Evolutionary conservation across 2,329 filamentous ascomycete species (phyloP).

Genomic region (Diplodia mutila): DNA sequence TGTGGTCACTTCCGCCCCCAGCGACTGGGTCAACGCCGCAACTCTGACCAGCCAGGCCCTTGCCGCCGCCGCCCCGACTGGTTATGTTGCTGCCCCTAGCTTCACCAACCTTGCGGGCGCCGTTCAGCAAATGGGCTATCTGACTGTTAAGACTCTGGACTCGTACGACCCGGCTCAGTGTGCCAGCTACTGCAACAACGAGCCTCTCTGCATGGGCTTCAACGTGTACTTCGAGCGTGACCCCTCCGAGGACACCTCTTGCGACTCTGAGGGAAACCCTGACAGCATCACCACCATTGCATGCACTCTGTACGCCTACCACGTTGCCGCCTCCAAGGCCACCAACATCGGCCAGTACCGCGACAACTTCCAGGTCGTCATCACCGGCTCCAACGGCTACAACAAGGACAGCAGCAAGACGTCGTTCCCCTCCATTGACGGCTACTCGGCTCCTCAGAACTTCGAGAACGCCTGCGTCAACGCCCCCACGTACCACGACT

Average conservation of each 20-base stretch:
- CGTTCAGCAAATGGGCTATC: constrained; percentile 29
- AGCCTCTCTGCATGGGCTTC: constrained; percentile 30
- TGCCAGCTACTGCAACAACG: constrained; percentile 26
- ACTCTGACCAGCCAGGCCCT: background rate
- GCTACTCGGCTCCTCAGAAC: constrained; percentile 6
- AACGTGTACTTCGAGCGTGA: constrained; percentile 33
- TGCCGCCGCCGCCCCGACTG: constrained; percentile 17
- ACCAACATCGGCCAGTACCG: constrained; percentile 35
- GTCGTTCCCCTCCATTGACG: constrained; percentile 11
- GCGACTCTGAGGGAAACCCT: background rate
- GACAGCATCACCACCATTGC: constrained; percentile 34
- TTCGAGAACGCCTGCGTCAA: constrained; percentile 11
- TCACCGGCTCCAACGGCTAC: constrained; percentile 33
- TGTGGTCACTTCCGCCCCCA: constrained; percentile 2
- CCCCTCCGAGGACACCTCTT: constrained; percentile 22
- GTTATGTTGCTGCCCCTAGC: constrained; percentile 22
- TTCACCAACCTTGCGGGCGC: constrained; percentile 25
- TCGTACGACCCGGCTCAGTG: constrained; percentile 28
- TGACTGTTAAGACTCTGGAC: constrained; percentile 21
- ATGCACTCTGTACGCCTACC: constrained; percentile 37
- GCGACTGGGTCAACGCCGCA: constrained; percentile 4
- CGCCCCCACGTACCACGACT: background rate
- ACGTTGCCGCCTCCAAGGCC: constrained; percentile 32
- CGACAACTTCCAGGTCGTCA: constrained; percentile 31
- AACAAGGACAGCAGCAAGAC: constrained; percentile 17